Conservation (phyloP, 1,284 basidiomycete species). For the Ganoderma lucidum region DNA sequence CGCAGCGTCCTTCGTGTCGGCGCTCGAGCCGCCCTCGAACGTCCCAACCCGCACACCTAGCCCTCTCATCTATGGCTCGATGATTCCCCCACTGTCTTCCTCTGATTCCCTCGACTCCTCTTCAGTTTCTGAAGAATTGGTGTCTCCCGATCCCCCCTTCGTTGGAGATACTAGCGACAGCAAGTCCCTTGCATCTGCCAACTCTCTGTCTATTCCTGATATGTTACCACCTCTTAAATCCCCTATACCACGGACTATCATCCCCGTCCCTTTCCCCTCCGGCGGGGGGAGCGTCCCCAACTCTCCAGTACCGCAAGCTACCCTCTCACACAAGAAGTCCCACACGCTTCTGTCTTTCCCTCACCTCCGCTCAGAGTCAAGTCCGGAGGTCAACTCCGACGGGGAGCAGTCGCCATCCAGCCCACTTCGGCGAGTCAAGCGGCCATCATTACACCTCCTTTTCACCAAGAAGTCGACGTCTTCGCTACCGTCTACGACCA, state of each 20-base stretch:
- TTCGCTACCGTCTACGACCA: slow-evolving; percentile 32
- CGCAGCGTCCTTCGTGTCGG: slow-evolving; percentile 43
- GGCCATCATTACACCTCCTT: slow-evolving; percentile 47
- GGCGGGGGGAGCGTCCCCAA: slow-evolving; percentile 41
- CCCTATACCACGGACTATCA: slow-evolving; percentile 26
- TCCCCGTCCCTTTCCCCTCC: slow-evolving; percentile 49
- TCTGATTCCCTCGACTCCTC: slow-evolving; percentile 56
- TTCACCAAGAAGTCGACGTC: slow-evolving; percentile 47
- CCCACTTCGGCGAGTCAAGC: slow-evolving; percentile 43
- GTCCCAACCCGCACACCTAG: slow-evolving; percentile 48
- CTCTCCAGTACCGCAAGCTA: slow-evolving; percentile 42
- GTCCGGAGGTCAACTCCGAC: slow-evolving; percentile 21
- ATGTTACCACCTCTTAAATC: slow-evolving; percentile 38
- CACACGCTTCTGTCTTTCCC: slow-evolving; percentile 48
- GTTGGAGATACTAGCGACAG: slow-evolving; percentile 31
- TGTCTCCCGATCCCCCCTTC: slow-evolving; percentile 39
- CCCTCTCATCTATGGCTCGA: slow-evolving; percentile 43
- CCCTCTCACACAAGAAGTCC: slow-evolving; percentile 47
- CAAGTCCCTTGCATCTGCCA: slow-evolving; percentile 26
- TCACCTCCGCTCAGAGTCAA: slow-evolving; percentile 36
- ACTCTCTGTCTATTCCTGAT: slow-evolving; percentile 41
- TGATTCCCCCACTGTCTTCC: slow-evolving; percentile 52
- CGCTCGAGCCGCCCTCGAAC: slow-evolving; percentile 43
- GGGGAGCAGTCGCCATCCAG: slow-evolving; percentile 9
- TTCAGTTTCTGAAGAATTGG: slow-evolving; percentile 48